phyloP scores from a whole-genome alignment of 805 yeast species.

The Ogataea kodamae region DNA sequence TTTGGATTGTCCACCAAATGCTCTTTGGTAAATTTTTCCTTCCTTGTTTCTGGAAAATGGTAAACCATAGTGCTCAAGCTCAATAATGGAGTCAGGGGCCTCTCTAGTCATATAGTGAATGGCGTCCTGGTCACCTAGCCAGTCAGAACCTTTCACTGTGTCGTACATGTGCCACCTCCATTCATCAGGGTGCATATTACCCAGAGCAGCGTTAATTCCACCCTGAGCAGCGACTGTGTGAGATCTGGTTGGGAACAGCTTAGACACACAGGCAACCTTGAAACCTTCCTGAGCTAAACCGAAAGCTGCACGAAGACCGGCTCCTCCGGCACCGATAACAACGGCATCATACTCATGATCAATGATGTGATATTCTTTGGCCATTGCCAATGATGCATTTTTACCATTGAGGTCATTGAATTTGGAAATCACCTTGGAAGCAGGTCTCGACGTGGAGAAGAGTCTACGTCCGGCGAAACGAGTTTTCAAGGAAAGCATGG shows the following conservation, averaged over 20 bases:
- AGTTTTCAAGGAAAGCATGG: constrained; percentile 12
- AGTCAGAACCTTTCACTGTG: constrained; percentile 98
- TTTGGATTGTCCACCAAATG: constrained; percentile 96
- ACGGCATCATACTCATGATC: constrained; percentile 98
- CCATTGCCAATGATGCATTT: constrained; percentile 50
- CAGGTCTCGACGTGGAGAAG: constrained; percentile 29
- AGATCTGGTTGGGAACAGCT: constrained; percentile 96
- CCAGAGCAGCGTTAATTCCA: constrained; percentile 98
- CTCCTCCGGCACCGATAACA: constrained; percentile 99
- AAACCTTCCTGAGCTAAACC: constrained; percentile 96
- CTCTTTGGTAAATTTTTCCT: constrained; percentile 97
- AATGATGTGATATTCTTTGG: constrained; percentile 80
- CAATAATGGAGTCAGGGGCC: constrained; percentile 94
- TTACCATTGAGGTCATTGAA: constrained; percentile 45
- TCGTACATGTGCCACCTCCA: constrained; percentile 99
- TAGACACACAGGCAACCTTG: constrained; percentile 96
- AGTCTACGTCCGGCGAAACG: constrained; percentile 22
- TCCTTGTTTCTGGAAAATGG: constrained; percentile 97
- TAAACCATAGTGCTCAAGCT: constrained; percentile 96
- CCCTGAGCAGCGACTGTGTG: constrained; percentile 99
- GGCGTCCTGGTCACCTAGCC: constrained; percentile 99
- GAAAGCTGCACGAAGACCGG: constrained; percentile 97
- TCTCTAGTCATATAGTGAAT: constrained; percentile 98
- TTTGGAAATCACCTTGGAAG: constrained; percentile 34
- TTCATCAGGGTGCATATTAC: constrained; percentile 96